Conservation (phyloP, 305 asterid species). For the Petunia hybrid region DNA sequence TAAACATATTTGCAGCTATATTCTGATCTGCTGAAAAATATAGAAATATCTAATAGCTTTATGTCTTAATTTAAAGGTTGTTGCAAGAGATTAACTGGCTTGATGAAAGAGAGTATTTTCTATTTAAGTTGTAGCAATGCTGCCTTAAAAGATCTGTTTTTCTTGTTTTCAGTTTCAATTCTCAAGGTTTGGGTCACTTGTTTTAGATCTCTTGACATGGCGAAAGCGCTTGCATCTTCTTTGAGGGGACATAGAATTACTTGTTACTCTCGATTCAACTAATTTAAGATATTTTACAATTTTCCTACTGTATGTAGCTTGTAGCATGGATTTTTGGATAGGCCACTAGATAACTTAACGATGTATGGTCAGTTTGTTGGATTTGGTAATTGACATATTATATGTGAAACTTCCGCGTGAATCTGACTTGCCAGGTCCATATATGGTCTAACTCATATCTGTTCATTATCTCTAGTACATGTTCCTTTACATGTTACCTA, state of each 20-base stretch:
- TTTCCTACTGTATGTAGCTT: background rate
- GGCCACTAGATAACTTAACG: background rate
- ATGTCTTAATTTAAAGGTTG: background rate
- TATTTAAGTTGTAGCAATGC: background rate
- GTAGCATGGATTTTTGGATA: slow-evolving; percentile 3
- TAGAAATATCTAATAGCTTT: background rate
- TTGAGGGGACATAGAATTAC: background rate
- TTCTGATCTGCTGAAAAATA: background rate
- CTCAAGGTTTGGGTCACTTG: background rate
- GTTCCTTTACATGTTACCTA: background rate
- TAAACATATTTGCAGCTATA: background rate
- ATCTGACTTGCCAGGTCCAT: background rate
- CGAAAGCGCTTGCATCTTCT: background rate
- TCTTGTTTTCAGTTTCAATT: background rate
- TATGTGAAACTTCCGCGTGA: background rate
- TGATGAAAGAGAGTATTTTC: background rate
- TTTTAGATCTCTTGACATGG: background rate
- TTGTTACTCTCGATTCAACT: background rate
- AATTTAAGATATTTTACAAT: slow-evolving; percentile 12
- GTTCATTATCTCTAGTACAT: slow-evolving; percentile 2
- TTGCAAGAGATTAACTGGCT: background rate
- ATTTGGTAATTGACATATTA: background rate
- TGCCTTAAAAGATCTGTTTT: background rate
- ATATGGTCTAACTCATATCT: background rate
- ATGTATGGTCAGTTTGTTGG: slow-evolving; percentile 9